Base-by-base conservation (phyloP, 768 basidiomycete species). In the Dioszegia crocea region DNA sequence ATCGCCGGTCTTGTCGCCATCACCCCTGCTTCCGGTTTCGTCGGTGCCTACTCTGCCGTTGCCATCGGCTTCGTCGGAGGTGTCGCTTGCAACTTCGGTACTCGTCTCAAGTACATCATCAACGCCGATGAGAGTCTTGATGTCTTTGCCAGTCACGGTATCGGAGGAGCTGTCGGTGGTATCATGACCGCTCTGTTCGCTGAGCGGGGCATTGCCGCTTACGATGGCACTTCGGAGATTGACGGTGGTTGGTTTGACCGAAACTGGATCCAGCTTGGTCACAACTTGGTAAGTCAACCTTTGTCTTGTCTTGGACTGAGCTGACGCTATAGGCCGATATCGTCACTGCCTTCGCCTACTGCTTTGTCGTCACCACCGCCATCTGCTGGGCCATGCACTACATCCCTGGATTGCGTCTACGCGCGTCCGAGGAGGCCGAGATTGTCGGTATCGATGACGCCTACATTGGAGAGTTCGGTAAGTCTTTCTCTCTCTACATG, bases 71-170 rank as follows among this genome's bases (percentile, higher is more conserved):
- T 86, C 66, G 70, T 91, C 48, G 82, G 86, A 4, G 91, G 87
- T 17, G 81, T 81, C 9, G 77, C 84, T 16, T 87, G 86, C 77
- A 93, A 93, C 76, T 88, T 88, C 77, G 88, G 86, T 26, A 92
- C 91, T 17, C 88, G 89, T 76, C 62, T 89, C 85, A 76, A 71
- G 84, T 77, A 30, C 48, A 68, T 87, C 31, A 60, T 91, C 54
- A 78, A 80, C 17, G 83, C 91, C 55, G 92, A 96, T 72, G 92
- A 94, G 70, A 85, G 90, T 0, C 85, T 96, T 49, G 92, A 97
- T 81, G 83, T 92, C 44, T 93, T 91, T 74, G 91, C 91, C 17
- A 86, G 89, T 68, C 92, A 96, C 80, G 92, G 87, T 36, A 78
- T 93, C 39, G 90, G 89, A 6, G 91, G 89, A 41, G 81, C 88